Evolutionary conservation across 306 rosid genomes (phyloP).

Genomic region (barrel medic (Medicago truncatula)): MtrunA17r5.0-ANR NC_053045.1:62698501-62699000

Average conservation of each 20-base stretch:
- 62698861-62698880: constrained; percentile 18
- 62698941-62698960: constrained; percentile 99
- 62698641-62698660: constrained; percentile 92
- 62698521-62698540: too few species aligned
- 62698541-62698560: neutral
- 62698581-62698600: constrained; percentile 95
- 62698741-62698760: constrained; percentile 95
- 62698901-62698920: constrained; percentile 96
- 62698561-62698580: constrained; percentile 81
- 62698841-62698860: constrained; percentile 34
- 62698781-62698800: constrained; percentile 99
- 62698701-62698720: constrained; percentile 84
- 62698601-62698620: constrained; percentile 98
- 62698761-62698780: constrained; percentile 96
- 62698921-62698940: constrained; percentile 93
- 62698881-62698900: constrained; percentile 81
- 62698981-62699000: constrained; percentile 97
- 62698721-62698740: constrained; percentile 96
- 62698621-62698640: constrained; percentile 95
- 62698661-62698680: constrained; percentile 99
- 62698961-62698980: constrained; percentile 98
- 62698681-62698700: constrained; percentile 94
- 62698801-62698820: constrained; percentile 61
- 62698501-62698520: neutral
- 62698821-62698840: constrained; percentile 38